phyloP scores from a whole-genome alignment of 192 early-diverging fungal genomes.

The Rhizoclosmatium sp. region DNA sequence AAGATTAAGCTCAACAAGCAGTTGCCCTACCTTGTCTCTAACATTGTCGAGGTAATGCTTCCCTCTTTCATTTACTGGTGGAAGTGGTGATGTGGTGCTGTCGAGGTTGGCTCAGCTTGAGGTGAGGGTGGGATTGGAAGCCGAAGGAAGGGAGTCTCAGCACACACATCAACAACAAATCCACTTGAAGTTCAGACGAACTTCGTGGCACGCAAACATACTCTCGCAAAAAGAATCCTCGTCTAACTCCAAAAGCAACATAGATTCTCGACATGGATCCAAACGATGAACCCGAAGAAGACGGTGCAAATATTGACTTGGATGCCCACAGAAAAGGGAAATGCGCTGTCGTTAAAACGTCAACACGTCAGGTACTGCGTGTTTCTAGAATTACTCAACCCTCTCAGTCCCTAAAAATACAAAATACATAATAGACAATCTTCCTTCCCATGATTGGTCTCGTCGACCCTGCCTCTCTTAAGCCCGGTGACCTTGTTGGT shows the following conservation, averaged over 20 bases:
- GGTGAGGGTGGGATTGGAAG: no score
- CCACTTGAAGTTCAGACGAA: no score
- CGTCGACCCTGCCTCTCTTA: slow-evolving; percentile 86
- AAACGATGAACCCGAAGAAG: slow-evolving; percentile 89
- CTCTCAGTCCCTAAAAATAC: background rate
- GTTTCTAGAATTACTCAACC: background rate
- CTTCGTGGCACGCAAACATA: no score
- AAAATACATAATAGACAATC: slow-evolving; percentile 71
- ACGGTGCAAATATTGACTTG: slow-evolving; percentile 92
- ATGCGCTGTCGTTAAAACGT: slow-evolving; percentile 96
- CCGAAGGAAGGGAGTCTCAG: no score
- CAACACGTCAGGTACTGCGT: slow-evolving; percentile 84
- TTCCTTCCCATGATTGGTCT: slow-evolving; percentile 97
- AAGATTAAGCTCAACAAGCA: slow-evolving; percentile 99
- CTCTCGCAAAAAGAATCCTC: no score
- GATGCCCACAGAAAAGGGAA: slow-evolving; percentile 94
- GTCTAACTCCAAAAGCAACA: background rate
- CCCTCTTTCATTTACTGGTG: background rate
- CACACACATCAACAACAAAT: no score
- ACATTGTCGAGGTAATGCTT: slow-evolving; percentile 87
- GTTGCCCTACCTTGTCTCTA: slow-evolving; percentile 94
- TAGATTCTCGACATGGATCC: slow-evolving; percentile 92
- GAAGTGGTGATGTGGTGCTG: no score
- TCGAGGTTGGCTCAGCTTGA: no score
- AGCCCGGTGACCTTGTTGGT: slow-evolving; percentile 96